Evolutionary conservation across 768 basidiomycete species (phyloP), one percentile per base, ranked within the genome.

Genomic region (Auriscalpium orientale): DNA sequence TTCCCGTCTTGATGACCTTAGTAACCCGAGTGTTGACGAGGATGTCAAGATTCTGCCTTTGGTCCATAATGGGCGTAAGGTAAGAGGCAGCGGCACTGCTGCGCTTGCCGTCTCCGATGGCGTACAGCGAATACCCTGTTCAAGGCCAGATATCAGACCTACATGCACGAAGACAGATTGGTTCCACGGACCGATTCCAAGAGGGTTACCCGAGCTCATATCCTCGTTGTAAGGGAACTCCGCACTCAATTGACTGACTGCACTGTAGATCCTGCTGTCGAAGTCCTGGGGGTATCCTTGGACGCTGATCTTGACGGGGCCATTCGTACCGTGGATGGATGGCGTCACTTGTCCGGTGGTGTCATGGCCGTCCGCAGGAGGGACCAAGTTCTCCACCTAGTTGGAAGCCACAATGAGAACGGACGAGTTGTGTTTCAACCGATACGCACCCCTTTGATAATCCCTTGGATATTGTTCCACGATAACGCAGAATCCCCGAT

Each of bases 191-290:
- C 66, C 62, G 16, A 65, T 49, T 13, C 67, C 67, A 1, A 67
- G 16, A 3, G 60, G 63, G 4, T 55, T 49, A 0, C 66, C 67
- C 3, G 59, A 57, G 53, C 64, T 65, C 55, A 55, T 55, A 54
- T 68, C 67, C 33, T 49, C 8, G 36, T 62, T 63, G 58, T 58
- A 68, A 5, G 67, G 64, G 38, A 65, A 68, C 46, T 68, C 66
- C 5, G 48, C 7, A 12, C 58, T 51, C 44, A 62, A 58, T n/a
- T 54, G 12, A 6, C 61, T 58, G 8, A 58, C 55, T 16, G 52
- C 46, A 8, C 60, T n/a, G 20, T 64, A 56, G 21, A 49, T 33
- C 33, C 20, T 48, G 16, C 11, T 21, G 34, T 45, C 46, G 18
- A 55, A 38, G 35, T 43, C 46, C 44, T 18, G 33, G 40, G 5